Conservation (phyloP, 148 eudicot genomes). For the Nepenthes mirabilis region DNA sequence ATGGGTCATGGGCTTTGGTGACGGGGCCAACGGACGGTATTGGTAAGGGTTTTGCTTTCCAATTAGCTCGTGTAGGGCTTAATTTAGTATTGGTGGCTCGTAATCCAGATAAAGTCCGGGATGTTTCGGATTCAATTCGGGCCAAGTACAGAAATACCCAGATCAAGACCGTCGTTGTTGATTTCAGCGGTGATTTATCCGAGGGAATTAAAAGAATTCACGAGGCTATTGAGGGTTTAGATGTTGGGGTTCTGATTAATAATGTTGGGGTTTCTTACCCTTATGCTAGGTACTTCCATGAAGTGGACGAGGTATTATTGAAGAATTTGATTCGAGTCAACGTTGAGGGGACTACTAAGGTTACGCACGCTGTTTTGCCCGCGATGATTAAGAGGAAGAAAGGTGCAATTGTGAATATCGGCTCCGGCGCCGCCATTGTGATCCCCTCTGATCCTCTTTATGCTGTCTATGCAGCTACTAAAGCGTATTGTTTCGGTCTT, state of each 20-base stretch:
- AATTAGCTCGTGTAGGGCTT: constrained; percentile 67
- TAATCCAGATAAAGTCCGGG: constrained; percentile 60
- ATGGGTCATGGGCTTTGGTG: constrained; percentile 90
- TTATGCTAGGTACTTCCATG: constrained; percentile 34
- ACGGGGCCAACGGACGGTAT: constrained; percentile 97
- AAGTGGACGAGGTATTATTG: constrained; percentile 37
- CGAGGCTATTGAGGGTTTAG: constrained; percentile 26
- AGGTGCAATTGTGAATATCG: constrained; percentile 49
- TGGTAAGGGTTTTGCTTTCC: constrained; percentile 80
- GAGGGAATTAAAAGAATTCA: constrained; percentile 16
- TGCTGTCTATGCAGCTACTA: constrained; percentile 57
- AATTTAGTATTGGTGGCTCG: constrained; percentile 69
- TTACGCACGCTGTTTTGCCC: constrained; percentile 27
- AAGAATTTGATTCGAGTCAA: constrained; percentile 38
- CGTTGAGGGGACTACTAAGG: constrained; percentile 26
- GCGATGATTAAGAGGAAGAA: constrained; percentile 31
- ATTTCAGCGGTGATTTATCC: constrained; percentile 29
- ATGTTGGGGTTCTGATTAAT: constrained; percentile 48
- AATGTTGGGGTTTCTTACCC: constrained; percentile 48
- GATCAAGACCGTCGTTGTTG: constrained; percentile 34
- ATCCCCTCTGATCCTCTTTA: constrained; percentile 59
- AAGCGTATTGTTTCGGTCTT: constrained; percentile 27
- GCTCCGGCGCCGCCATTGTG: constrained; percentile 43
- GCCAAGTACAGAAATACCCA: constrained; percentile 15
- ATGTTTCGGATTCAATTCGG: constrained; percentile 47